A percentile compares a stretch with the other conserved stretches of the same genome.
These are phyloP conservation scores for Tagetes patula DNA, from an alignment of 129 eudicot species.

Conservation along the genomic window DNA sequence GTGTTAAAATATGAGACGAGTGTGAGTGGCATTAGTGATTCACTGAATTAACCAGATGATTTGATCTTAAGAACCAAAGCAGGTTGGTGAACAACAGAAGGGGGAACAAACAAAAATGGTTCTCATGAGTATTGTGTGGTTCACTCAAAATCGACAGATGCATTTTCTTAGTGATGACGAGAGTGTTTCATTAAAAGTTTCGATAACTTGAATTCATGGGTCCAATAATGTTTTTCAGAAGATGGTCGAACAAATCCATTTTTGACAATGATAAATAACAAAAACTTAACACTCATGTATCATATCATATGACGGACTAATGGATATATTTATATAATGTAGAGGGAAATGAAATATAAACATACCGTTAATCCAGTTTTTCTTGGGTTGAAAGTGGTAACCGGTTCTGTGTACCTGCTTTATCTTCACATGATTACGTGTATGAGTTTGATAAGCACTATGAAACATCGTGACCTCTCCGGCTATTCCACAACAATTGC, in stretches of 20 bases:
- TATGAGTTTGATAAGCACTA: slow-evolving; percentile 21
- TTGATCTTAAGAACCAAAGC: neutral
- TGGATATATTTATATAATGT: neutral
- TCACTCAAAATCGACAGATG: neutral
- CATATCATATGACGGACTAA: neutral
- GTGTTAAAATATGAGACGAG: too few species aligned
- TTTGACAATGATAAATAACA: neutral
- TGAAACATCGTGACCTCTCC: slow-evolving; percentile 42
- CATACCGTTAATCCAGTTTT: slow-evolving; percentile 74
- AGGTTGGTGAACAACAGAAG: neutral
- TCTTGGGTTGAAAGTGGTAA: slow-evolving; percentile 68
- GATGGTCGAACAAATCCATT: neutral
- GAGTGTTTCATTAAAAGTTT: neutral
- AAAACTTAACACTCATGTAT: neutral
- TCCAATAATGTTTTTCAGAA: neutral
- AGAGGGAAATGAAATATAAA: neutral
- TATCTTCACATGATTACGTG: slow-evolving; percentile 27
- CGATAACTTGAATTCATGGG: neutral
- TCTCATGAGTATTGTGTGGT: neutral
- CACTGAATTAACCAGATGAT: too few species aligned
- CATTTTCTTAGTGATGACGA: neutral
- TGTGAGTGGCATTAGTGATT: too few species aligned
- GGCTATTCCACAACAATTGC: neutral
- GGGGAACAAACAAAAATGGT: neutral
- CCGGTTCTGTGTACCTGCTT: slow-evolving; percentile 50